Percentiles rank a stretch among this genome's conserved stretches.
These are phyloP conservation scores for Paxillus rubicundulus DNA, from an alignment of 768 basidiomycete genomes.

Conservation along the genomic window DNA sequence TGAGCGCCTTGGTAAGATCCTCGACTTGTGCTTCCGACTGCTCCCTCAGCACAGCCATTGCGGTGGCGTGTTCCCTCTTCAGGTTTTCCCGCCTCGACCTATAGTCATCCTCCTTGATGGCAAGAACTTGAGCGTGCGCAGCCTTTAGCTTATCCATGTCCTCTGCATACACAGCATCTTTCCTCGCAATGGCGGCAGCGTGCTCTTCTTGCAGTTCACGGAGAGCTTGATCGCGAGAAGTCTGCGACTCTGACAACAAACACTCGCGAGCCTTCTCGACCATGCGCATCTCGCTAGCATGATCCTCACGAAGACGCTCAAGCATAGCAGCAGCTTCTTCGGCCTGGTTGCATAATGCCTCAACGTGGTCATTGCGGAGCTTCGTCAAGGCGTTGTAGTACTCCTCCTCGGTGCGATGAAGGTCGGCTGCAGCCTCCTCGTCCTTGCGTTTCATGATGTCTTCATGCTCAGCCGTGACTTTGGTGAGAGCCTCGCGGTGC, in stretches of 20 bases:
- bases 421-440: slow-evolving; percentile 50
- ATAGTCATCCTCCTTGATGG: slow-evolving; percentile 61
- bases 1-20: slow-evolving; percentile 55
- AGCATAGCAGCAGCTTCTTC: slow-evolving; percentile 59
- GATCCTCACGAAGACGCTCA: slow-evolving; percentile 75
- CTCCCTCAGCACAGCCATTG: slow-evolving; percentile 29
- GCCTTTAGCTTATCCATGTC: slow-evolving; percentile 65
- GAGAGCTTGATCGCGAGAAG: slow-evolving; percentile 58
- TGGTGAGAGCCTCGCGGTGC: slow-evolving; percentile 51
- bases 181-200: slow-evolving; percentile 57
- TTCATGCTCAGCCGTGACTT: slow-evolving; percentile 51
- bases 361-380: slow-evolving; percentile 69
- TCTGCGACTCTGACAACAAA: slow-evolving; percentile 70
- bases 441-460: slow-evolving; percentile 59
- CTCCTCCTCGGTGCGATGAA: slow-evolving; percentile 74
- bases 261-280: slow-evolving; percentile 75
- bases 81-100: slow-evolving; percentile 32
- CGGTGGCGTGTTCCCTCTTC: slow-evolving; percentile 35
- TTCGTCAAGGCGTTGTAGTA: slow-evolving; percentile 80
- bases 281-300: slow-evolving; percentile 69
- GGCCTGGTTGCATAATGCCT: slow-evolving; percentile 58
- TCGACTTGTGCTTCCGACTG: slow-evolving; percentile 50
- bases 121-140: slow-evolving; percentile 55
- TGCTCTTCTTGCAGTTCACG: slow-evolving; percentile 73
- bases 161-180: slow-evolving; percentile 61